Evolutionary conservation across 352 stramenopile genomes (phyloP), one percentile per base, ranked within the genome.

Genomic region (Pythium pectinolyticum): DNA sequence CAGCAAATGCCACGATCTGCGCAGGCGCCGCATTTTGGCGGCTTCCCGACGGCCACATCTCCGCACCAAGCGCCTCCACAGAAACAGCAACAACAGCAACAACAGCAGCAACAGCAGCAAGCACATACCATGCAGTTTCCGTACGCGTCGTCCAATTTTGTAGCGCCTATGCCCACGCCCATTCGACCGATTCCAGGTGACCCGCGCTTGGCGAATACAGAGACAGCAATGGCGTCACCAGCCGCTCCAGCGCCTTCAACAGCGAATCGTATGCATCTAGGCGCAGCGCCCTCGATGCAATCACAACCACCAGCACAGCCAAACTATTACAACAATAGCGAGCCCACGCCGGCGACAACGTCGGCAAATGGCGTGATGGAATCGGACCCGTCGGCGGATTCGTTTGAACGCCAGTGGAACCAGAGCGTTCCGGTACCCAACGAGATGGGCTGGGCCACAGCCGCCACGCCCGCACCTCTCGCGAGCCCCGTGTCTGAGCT

Each of bases 121-220:
- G 19, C 15, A 22, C 65, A 57, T 15, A 24, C 9, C 41, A 72
- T 78, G 63, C 76, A 86, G 62, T 87, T 86, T 40, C 71, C 80
- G 27, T 89, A 85, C 39, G 74, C 78, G 17, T 73, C 82, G 12
- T 78, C 80, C 6, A 83, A 83, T 20, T 90, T 90, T 63, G 56
- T 92, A 25, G 75, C 82, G n/a, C 69, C 80, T 6, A 72, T 74
- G 27, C 84, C 82, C 14, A 93, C 84, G 30, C 84, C 84, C 11
- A 93, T 93, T 66, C 84, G 84, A 5, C 84, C 84, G 19, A 51
- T 93, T 24, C 60, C 80, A 32, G 82, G 81, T 27, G 84, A 93
- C 54, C 84, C 84, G 37, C 82, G 84, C 50, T 62, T 74, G 22
- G 43, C 43, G 43, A 50, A 31, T 50, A 5, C 43, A 10, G 43